phyloP scores from a whole-genome alignment of 768 basidiomycete genomes.

The Mycena floridula region DNA sequence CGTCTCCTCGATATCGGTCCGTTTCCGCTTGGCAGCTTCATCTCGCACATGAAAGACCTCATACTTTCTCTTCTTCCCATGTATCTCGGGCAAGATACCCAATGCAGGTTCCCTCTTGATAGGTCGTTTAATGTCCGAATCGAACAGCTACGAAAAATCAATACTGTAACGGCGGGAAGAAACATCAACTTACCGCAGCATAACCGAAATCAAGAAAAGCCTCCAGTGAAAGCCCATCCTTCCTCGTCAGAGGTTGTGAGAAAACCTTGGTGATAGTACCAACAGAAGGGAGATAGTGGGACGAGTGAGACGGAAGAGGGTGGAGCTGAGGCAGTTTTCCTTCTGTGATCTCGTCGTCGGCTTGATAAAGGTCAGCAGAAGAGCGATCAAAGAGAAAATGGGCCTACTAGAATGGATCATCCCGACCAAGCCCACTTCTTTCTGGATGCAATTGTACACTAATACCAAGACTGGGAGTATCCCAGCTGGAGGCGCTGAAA shows the following conservation, averaged over 20 bases:
- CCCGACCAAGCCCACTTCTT: slow-evolving; percentile 85
- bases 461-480: slow-evolving; percentile 90
- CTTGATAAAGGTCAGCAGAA: no score
- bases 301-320: slow-evolving; percentile 56
- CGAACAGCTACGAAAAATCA: no score
- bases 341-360: slow-evolving; percentile 27
- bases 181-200: no score
- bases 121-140: background rate
- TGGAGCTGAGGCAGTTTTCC: slow-evolving; percentile 29
- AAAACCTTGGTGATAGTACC: slow-evolving; percentile 86
- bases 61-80: no score
- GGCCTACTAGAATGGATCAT: slow-evolving; percentile 98
- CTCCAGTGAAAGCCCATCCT: slow-evolving; percentile 83
- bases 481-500: slow-evolving; percentile 84
- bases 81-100: no score
- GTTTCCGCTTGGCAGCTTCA: no score
- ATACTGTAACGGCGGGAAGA: no score
- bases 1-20: no score
- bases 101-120: background rate
- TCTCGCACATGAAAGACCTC: no score
- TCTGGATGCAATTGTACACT: slow-evolving; percentile 82
- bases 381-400: no score
- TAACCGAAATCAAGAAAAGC: slow-evolving; percentile 97
- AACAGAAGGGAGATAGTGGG: slow-evolving; percentile 84
- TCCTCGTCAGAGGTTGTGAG: slow-evolving; percentile 82